Conservation (phyloP, 148 eudicot genomes). For the Spergularia marina region DNA sequence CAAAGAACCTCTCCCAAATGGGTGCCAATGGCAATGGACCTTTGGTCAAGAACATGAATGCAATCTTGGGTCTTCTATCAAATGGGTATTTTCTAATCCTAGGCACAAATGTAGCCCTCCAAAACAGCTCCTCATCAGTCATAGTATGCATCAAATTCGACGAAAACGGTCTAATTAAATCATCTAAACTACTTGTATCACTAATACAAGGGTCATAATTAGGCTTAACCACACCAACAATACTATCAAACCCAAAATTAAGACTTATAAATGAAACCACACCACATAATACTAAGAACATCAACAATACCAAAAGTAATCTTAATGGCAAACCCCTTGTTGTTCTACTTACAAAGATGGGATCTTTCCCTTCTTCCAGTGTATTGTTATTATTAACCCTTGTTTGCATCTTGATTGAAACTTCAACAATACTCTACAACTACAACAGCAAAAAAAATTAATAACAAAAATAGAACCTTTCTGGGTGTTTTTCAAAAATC, state of each 20-base stretch:
- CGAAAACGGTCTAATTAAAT: constrained; percentile 55
- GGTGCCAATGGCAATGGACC: constrained; percentile 93
- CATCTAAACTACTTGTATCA: constrained; percentile 38
- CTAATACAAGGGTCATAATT: constrained; percentile 47
- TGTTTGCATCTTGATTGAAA: constrained; percentile 15
- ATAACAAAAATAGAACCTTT: background rate
- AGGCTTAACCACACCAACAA: constrained; percentile 37
- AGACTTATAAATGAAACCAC: constrained; percentile 57
- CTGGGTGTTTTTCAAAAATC: constrained; percentile 12
- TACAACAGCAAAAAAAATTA: background rate
- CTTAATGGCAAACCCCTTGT: constrained; percentile 63
- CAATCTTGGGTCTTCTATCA: constrained; percentile 64
- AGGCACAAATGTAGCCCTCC: constrained; percentile 78
- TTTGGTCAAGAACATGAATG: constrained; percentile 93
- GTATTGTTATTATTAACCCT: constrained; percentile 41
- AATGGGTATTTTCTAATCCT: constrained; percentile 60
- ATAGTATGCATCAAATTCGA: constrained; percentile 70
- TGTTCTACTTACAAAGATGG: constrained; percentile 37
- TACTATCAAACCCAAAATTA: constrained; percentile 43
- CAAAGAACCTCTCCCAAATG: constrained; percentile 90
- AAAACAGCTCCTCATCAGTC: constrained; percentile 72
- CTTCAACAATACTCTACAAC: background rate
- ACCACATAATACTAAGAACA: constrained; percentile 53
- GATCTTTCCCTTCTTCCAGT: constrained; percentile 77
- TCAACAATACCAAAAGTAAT: constrained; percentile 43